Conservation (phyloP, 2,329 filamentous ascomycete species). For the Ophiostoma australiae region DNA sequence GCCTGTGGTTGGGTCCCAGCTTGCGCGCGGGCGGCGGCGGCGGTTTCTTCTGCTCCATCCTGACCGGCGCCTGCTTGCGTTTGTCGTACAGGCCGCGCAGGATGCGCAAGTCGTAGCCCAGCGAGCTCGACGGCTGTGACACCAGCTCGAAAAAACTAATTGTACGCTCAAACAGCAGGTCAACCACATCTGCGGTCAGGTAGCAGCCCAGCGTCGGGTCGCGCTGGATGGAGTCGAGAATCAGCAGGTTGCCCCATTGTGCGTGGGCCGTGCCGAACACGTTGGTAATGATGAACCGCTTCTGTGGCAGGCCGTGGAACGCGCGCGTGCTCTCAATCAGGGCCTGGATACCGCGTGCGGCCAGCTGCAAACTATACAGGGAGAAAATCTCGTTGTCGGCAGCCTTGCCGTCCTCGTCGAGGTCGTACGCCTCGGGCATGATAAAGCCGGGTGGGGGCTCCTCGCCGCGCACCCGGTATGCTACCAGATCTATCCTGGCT, state of each 20-base stretch:
- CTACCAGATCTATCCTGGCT: neutral
- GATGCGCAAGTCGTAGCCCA: slow-evolving; percentile 69
- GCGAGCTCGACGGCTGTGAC: slow-evolving; percentile 67
- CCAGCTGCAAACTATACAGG: slow-evolving; percentile 49
- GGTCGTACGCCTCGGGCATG: neutral
- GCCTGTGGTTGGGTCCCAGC: neutral
- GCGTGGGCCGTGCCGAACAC: slow-evolving; percentile 93
- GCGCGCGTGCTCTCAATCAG: slow-evolving; percentile 80
- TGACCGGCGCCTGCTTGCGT: slow-evolving; percentile 15
- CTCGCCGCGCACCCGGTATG: slow-evolving; percentile 13
- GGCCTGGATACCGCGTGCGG: slow-evolving; percentile 61
- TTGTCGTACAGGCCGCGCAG: slow-evolving; percentile 48
- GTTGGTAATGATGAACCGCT: slow-evolving; percentile 83
- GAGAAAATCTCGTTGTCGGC: slow-evolving; percentile 32
- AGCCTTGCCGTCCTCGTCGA: neutral
- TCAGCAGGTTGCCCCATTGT: slow-evolving; percentile 96
- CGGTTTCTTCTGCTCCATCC: neutral
- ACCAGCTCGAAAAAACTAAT: slow-evolving; percentile 70
- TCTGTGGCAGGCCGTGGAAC: slow-evolving; percentile 61
- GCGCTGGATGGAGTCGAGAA: slow-evolving; percentile 75
- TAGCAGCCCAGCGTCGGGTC: slow-evolving; percentile 57
- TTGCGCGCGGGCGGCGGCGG: neutral
- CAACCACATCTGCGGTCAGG: slow-evolving; percentile 53
- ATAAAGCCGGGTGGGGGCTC: neutral
- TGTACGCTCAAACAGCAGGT: slow-evolving; percentile 63